Base-by-base conservation (phyloP, 108 stramenopile genomes). In the Nannochloropsis salina region DNA sequence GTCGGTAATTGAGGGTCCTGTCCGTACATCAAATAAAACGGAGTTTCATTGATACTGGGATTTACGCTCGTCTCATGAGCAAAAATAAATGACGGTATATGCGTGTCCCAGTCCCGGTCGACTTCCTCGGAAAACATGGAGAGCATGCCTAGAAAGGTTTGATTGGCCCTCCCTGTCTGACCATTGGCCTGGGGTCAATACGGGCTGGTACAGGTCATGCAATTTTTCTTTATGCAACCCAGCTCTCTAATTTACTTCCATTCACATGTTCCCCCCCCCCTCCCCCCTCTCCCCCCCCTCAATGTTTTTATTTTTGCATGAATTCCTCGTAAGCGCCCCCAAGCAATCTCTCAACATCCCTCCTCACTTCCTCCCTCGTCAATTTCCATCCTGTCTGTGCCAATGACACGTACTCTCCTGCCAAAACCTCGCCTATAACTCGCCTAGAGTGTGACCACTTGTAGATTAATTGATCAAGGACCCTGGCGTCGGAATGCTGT, bases 371-470 rank as follows among this genome's bases (percentile, higher is more conserved):
- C 18, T 31, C 83, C 41, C 93, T 86, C 8, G 93, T 92, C 6
- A 89, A 21, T 41, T 44, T 47, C 92, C 94, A 94, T 31, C 90
- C 90, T 12, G 94, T 93, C 20, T 84, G 80, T 9, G 88, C 40
- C 42, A 92, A 42, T 61, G 94, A 94, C 10, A 43, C 51, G 87
- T 93, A 94, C 90, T 97, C 93, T 40, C 89, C 86, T 20, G 84
- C 83, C 79, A 97, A 82, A 0, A 94, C 95, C 12, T 90, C 83
- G 10, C 94, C 93, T 44, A 97, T 93, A 2, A 95, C 92, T 4
- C 90, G 90, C 22, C 95, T 88, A 21, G 94, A 94, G 91, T 97
- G 96, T 42, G 93, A 82, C 96, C 96, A 97, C 90, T 97, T 97
- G 93, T 97, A 97, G 18, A 97, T 42, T 1, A 97, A 88, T 85